Evolutionary conservation across 352 stramenopile genomes (phyloP), one percentile per base, ranked within the genome.

Genomic region (Phytophthora cajani): DNA sequence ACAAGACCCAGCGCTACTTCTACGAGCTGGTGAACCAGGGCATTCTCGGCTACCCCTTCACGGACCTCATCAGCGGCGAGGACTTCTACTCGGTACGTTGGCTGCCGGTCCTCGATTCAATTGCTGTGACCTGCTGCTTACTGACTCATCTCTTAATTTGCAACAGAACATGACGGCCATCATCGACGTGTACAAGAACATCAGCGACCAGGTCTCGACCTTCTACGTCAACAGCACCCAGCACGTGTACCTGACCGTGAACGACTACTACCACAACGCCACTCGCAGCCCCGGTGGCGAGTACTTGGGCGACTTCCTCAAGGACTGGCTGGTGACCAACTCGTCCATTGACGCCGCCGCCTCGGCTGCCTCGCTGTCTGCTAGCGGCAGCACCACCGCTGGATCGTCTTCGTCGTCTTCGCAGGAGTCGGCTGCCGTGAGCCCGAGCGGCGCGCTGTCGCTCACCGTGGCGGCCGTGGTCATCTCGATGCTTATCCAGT

Each of bases 1-100:
- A 93, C 67, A 49, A 69, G 51, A 85, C 72, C 9, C 85, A 93
- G 70, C 85, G 85, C 27, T 80, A 82, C 63, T 93, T 91, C 56
- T 93, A 90, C 65, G 68, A 89, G 58, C 62, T 91, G 30, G 75
- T 89, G 47, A 47, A 75, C 21, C 42, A 90, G 21, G 83, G 82
- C 6, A 79, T 92, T 52, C 53, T 84, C 17, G 64, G 56, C 42
- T 92, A 80, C 63, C 85, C 81, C 19, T 90, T 91, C 72, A 66
- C 44, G 5, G 56, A 87, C 53, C 65, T 85, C 40, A 88, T 92
- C 67, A 81, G 64, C 38, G 70, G 64, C 21, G 70, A 81, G 9
- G 73, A 86, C 71, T 93, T 91, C 57, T 92, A 78, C 74, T 71
- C 70, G 16, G 73, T 79, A 51, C 63, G 72, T 79, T 17, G 36